Base-by-base conservation (phyloP, 148 eudicot genomes). In the Amaranthus hypochondriacus region DNA sequence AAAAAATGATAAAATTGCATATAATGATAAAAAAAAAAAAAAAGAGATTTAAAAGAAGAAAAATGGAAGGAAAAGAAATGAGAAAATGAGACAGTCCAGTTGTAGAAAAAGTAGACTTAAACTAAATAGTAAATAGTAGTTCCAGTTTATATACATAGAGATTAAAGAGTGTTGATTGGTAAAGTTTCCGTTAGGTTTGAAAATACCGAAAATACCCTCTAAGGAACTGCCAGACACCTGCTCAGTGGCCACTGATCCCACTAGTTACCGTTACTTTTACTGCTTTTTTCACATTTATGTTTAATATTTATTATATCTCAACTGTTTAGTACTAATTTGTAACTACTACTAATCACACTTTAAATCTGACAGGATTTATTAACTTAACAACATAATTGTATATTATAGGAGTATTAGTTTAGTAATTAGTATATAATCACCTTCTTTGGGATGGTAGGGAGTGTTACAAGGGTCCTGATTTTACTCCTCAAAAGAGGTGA, bases 241-340 rank as follows among this genome's bases (percentile, higher is more conserved):
- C 39, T 28, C 39, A 28, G 39, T 28, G 39, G 39, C 39, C 39
- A 28, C 39, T 28, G 39, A 28, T 64, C 48, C 56, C 21, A 59
- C 7, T 80, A 79, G 90, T 91, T 91, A 89, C 97, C 97, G 97
- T 91, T 91, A 59, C 80, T 80, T 76, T 74, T 43, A 42, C 47
- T 63, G 47, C 39, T 4, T 46, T 54, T 43, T 21, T 52, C 5
- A 56, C 52, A 64, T 66, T 65, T 57, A 59, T 57, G 57, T 39
- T 44, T 42, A 28, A 51, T 62, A 62, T 53, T 47, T 4, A 3
- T n/a, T 5, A 11, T 18, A 1, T 28, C 48, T 9, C 39, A 48
- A 21, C 4, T 18, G 49, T n/a, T 9, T 14, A n/a, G 50, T 5
- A 44, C 51, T 9, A 52, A 39, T 50, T 60, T 6, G 21, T 39